phyloP scores from a whole-genome alignment of 2,329 filamentous ascomycete genomes.

The Colletotrichum spaethianum region DNA sequence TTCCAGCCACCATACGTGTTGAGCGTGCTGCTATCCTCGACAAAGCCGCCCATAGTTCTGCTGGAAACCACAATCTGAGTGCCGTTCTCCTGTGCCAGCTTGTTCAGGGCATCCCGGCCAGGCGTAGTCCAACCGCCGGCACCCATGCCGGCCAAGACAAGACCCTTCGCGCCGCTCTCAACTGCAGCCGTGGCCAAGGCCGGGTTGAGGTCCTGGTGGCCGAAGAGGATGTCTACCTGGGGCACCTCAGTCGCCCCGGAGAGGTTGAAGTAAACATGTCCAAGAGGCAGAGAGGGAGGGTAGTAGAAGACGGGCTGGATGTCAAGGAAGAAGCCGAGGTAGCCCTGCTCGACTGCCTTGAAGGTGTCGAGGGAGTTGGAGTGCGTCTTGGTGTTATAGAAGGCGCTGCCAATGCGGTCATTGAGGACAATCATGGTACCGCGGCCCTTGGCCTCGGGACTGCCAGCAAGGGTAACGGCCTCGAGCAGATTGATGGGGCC shows the following conservation, averaged over 20 bases:
- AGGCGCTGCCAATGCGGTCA: slow-evolving; percentile 62
- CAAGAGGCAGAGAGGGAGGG: slow-evolving; percentile 62
- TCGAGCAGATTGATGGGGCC: slow-evolving; percentile 74
- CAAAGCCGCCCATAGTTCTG: slow-evolving; percentile 66
- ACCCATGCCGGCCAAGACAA: slow-evolving; percentile 70
- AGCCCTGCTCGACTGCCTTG: slow-evolving; percentile 69
- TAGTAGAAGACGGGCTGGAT: slow-evolving; percentile 74
- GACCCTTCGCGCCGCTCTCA: slow-evolving; percentile 64
- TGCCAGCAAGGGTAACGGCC: slow-evolving; percentile 69
- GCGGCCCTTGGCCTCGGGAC: slow-evolving; percentile 59
- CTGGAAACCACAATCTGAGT: slow-evolving; percentile 67
- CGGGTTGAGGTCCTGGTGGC: slow-evolving; percentile 67
- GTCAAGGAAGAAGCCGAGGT: slow-evolving; percentile 71
- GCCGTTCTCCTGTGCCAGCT: slow-evolving; percentile 59
- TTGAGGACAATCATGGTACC: slow-evolving; percentile 74
- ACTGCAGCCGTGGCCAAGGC: slow-evolving; percentile 63
- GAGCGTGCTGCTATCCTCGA: slow-evolving; percentile 56
- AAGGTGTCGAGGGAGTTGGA: slow-evolving; percentile 76
- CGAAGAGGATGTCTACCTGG: slow-evolving; percentile 69
- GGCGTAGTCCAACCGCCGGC: slow-evolving; percentile 63
- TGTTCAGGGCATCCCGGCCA: slow-evolving; percentile 57
- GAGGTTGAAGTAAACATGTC: slow-evolving; percentile 61
- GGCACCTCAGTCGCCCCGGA: slow-evolving; percentile 57
- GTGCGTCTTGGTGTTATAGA: slow-evolving; percentile 73
- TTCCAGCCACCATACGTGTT: slow-evolving; percentile 61